These are phyloP conservation scores for Orobanche coerulescens DNA, from an alignment of 257 asterid genomes.

Conservation along the genomic window DNA sequence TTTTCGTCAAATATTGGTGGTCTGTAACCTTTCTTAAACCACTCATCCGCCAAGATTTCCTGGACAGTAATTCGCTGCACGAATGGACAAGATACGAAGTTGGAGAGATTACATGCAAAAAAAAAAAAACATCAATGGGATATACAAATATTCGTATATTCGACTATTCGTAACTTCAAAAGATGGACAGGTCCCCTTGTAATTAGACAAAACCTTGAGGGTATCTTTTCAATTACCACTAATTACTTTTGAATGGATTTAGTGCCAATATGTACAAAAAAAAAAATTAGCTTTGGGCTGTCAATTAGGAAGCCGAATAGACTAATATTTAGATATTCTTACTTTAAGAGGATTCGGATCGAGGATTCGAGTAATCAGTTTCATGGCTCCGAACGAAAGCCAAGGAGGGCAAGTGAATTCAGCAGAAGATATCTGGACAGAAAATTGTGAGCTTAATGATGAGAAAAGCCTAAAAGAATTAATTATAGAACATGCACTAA, in stretches of 20 bases:
- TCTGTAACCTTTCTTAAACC: conserved; percentile 86
- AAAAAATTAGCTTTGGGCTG: too few relatives aligned
- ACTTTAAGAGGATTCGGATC: conserved; percentile 83
- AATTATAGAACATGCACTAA: background rate
- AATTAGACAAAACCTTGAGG: too few relatives aligned
- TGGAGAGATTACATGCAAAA: too few relatives aligned
- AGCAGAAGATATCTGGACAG: conserved; percentile 63
- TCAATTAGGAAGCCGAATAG: background rate
- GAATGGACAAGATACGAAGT: background rate
- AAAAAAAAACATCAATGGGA: too few relatives aligned
- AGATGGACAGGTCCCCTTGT: too few relatives aligned
- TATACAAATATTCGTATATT: too few relatives aligned
- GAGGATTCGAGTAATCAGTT: conserved; percentile 69
- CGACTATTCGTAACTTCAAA: too few relatives aligned
- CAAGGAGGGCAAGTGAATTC: conserved; percentile 96
- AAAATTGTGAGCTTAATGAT: conserved; percentile 18
- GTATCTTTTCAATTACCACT: too few relatives aligned
- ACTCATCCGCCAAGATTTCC: conserved; percentile 66
- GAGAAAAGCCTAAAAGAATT: background rate
- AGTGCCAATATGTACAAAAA: too few relatives aligned
- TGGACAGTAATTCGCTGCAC: conserved; percentile 67
- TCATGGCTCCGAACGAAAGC: conserved; percentile 79
- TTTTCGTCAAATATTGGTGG: conserved; percentile 72
- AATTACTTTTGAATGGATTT: too few relatives aligned
- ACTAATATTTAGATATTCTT: conserved; percentile 14